Evolutionary conservation across 2,329 filamentous ascomycete species (phyloP), one percentile per base, ranked within the genome.

Genomic region (Colletotrichum spinosum): DNA sequence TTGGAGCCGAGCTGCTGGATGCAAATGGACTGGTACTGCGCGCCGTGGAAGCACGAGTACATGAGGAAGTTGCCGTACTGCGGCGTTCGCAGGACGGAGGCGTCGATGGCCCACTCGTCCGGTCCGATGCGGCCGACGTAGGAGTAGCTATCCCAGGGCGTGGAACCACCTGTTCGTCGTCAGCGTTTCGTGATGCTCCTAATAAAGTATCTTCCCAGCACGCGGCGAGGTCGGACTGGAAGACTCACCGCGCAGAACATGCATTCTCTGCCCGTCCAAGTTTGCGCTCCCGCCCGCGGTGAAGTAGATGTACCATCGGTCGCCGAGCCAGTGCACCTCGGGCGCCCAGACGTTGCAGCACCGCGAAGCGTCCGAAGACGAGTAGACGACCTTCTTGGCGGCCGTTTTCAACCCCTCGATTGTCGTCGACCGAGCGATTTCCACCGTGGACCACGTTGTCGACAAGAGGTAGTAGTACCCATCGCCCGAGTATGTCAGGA

Each of bases 381-480:
- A 79, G 76, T 83, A 88, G 38, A 88, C 82, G 5, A 77, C 71
- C 68, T 85, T 86, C 39, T 78, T 81, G 35, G 81, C 76, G 0
- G 81, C 84, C 0, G 79, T 83, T 76, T 86, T 86, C 35, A 89
- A 74, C 0, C 84, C 85, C 34, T 82, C 80, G 5, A 88, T 73
- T 0, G 85, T 88, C 13, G 76, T 84, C 0, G 86, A 80, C 1
- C 84, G 78, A 0, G 84, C 81, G 17, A 88, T 80, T 66, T 85
- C 77, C 8, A 89, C 76, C 64, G 88, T 77, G 2, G 76, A 81
- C 84, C 83, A 88, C 13, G 83, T 84, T 0, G 84, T 88, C 0
- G 83, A 83, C 67, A 85, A 80, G 34, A 88, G 75, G 67, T 87
- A 87, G 73, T 87, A 88, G 69, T 83, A 87, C 0, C 84, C 84